phyloP scores from a whole-genome alignment of 495 filamentous ascomycete species.

The Neurospora africana region DNA sequence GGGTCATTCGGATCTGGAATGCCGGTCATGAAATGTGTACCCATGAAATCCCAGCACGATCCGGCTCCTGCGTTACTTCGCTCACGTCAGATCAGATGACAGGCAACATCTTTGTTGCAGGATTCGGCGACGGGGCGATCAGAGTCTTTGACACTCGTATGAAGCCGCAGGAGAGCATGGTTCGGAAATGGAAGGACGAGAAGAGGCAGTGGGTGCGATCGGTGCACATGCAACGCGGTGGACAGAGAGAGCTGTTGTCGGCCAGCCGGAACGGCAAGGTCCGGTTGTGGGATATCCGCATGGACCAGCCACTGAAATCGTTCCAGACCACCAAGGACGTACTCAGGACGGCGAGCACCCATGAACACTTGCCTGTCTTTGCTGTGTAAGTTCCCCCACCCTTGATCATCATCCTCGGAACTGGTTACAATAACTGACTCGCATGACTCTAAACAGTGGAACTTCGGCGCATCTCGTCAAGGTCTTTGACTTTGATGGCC shows the following conservation, averaged over 20 bases:
- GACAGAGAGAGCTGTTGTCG: conserved; percentile 76
- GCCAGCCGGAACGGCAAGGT: conserved; percentile 87
- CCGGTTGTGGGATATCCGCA: conserved; percentile 90
- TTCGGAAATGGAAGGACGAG: conserved; percentile 85
- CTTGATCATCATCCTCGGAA: neutral
- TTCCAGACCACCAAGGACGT: conserved; percentile 69
- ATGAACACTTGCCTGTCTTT: conserved; percentile 96
- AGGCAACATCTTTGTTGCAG: conserved; percentile 88
- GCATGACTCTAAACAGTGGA: conserved; percentile 43
- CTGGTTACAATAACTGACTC: conserved; percentile 17
- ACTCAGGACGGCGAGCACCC: conserved; percentile 75
- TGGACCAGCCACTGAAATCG: conserved; percentile 61
- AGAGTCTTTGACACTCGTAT: conserved; percentile 86
- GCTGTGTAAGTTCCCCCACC: conserved; percentile 59
- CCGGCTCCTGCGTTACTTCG: conserved; percentile 88
- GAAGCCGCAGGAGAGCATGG: conserved; percentile 73
- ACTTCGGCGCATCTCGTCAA: conserved; percentile 81
- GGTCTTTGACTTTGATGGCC: conserved; percentile 78
- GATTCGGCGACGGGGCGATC: conserved; percentile 94
- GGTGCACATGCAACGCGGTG: conserved; percentile 94
- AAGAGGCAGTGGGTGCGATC: conserved; percentile 85
- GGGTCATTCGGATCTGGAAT: conserved; percentile 92
- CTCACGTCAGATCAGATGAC: conserved; percentile 95
- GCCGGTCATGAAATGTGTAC: conserved; percentile 88
- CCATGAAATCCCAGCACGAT: conserved; percentile 89